A percentile compares a stretch with the other conserved stretches of the same genome.
Conservation (phyloP, 2,329 filamentous ascomycete species). For the Calycina marina region DNA sequence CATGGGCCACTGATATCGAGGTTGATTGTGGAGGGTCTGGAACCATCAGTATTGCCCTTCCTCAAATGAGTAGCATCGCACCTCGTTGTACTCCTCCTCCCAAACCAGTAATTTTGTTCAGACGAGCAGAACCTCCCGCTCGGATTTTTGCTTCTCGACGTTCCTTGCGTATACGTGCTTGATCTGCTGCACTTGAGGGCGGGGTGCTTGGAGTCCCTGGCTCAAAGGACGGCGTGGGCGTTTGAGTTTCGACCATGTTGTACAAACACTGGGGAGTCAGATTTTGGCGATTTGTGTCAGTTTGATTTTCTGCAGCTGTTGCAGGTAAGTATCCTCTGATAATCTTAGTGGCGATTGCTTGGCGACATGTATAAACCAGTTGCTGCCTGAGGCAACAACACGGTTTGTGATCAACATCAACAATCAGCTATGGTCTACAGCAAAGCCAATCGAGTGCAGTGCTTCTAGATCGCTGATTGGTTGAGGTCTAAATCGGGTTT, state of each 20-base stretch:
- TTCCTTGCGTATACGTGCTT: constrained; percentile 64
- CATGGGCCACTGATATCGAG: constrained; percentile 29
- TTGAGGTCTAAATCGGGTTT: too few species aligned
- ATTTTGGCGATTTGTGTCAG: too few species aligned
- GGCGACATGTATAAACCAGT: too few species aligned
- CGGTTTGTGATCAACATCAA: too few species aligned
- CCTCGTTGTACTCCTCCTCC: constrained; percentile 41
- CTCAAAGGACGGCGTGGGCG: constrained; percentile 7
- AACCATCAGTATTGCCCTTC: constrained; percentile 4
- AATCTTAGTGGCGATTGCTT: too few species aligned
- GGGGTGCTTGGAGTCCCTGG: constrained; percentile 15
- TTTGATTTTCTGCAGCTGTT: too few species aligned
- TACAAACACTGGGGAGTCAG: too few species aligned
- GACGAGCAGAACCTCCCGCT: constrained; percentile 51
- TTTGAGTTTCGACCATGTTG: constrained; percentile 18
- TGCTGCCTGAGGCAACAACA: too few species aligned
- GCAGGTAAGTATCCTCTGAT: too few species aligned
- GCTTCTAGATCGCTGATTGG: too few species aligned
- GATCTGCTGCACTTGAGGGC: constrained; percentile 36
- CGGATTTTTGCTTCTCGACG: constrained; percentile 67
- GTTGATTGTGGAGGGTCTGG: constrained; percentile 24
- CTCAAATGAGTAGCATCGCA: constrained; percentile 12
- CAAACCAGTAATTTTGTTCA: constrained; percentile 63
- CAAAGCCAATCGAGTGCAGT: too few species aligned
- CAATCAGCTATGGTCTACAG: too few species aligned